Percentiles rank a stretch among this genome's conserved stretches.
These are phyloP conservation scores for Xylogone sp. DNA, from an alignment of 2,329 filamentous ascomycete species.

Conservation along the genomic window DNA sequence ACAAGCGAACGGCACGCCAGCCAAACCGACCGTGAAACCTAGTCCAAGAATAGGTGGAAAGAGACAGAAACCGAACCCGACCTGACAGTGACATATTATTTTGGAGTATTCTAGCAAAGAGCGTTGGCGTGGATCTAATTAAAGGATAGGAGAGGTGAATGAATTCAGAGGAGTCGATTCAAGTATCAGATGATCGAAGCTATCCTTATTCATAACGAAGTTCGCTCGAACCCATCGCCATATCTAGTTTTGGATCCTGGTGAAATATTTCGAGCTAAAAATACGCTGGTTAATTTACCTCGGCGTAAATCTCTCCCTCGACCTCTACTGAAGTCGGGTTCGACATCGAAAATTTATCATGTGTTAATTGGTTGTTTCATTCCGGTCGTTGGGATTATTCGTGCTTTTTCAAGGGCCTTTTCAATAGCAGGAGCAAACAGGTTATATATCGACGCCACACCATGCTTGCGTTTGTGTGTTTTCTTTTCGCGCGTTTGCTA, in stretches of 20 bases:
- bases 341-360: not conserved
- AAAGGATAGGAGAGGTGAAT: not conserved
- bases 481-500: too few relatives aligned
- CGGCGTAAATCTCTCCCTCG: too few relatives aligned
- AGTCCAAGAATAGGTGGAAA: slow-evolving; percentile 35
- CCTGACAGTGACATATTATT: slow-evolving; percentile 7
- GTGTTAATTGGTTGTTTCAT: not conserved
- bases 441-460: not conserved
- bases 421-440: not conserved
- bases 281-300: too few relatives aligned
- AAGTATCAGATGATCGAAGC: not conserved
- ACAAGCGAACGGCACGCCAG: slow-evolving; percentile 23
- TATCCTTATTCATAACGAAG: not conserved
- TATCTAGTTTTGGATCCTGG: not conserved
- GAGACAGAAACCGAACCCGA: slow-evolving; percentile 30
- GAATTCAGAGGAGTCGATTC: not conserved
- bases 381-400: not conserved
- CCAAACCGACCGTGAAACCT: slow-evolving; percentile 31
- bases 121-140: not conserved
- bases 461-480: not conserved
- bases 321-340: too few relatives aligned
- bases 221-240: not conserved
- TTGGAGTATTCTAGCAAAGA: not conserved
- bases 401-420: not conserved
- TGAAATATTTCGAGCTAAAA: too few relatives aligned